Conservation (phyloP, 2,329 filamentous ascomycete species). For the Pseudocercospora fuligena region DNA sequence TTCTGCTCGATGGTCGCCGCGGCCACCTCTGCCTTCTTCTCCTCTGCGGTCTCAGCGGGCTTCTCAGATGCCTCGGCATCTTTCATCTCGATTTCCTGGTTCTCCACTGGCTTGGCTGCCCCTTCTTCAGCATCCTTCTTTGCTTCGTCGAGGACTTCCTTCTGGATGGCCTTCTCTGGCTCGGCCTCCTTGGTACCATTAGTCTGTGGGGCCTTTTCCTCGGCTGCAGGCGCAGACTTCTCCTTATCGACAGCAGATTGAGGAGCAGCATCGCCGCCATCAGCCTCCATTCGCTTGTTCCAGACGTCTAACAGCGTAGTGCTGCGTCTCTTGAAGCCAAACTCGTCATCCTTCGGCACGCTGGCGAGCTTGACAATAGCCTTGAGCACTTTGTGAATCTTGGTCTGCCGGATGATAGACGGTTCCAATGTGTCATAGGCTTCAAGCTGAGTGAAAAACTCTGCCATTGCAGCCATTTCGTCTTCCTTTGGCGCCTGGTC, state of each 20-base stretch:
- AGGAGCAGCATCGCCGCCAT: constrained; percentile 37
- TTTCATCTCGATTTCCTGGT: constrained; percentile 33
- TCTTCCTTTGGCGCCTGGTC: constrained; percentile 85
- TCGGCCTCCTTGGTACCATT: constrained; percentile 38
- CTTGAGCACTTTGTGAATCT: constrained; percentile 98
- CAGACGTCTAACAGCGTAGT: constrained; percentile 81
- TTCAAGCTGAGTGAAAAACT: constrained; percentile 81
- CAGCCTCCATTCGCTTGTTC: constrained; percentile 72
- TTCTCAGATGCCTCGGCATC: constrained; percentile 33
- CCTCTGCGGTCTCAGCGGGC: constrained; percentile 30
- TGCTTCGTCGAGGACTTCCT: constrained; percentile 13
- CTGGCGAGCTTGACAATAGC: constrained; percentile 84
- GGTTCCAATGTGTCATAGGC: constrained; percentile 80
- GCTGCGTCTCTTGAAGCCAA: constrained; percentile 84
- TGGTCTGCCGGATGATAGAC: constrained; percentile 84
- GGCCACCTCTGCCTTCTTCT: constrained; percentile 28
- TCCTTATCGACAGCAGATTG: constrained; percentile 43
- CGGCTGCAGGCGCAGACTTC: constrained; percentile 16
- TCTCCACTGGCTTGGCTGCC: constrained; percentile 20
- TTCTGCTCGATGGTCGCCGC: constrained; percentile 30
- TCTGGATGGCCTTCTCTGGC: constrained; percentile 19
- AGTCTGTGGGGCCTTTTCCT: constrained; percentile 38
- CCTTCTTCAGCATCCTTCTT: constrained; percentile 21
- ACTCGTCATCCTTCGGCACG: constrained; percentile 88
- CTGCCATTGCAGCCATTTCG: constrained; percentile 78